Percentiles rank a stretch among this genome's conserved stretches.
These are phyloP conservation scores for Cetradonia linearis DNA, from an alignment of 495 filamentous ascomycete species.

Conservation along the genomic window DNA sequence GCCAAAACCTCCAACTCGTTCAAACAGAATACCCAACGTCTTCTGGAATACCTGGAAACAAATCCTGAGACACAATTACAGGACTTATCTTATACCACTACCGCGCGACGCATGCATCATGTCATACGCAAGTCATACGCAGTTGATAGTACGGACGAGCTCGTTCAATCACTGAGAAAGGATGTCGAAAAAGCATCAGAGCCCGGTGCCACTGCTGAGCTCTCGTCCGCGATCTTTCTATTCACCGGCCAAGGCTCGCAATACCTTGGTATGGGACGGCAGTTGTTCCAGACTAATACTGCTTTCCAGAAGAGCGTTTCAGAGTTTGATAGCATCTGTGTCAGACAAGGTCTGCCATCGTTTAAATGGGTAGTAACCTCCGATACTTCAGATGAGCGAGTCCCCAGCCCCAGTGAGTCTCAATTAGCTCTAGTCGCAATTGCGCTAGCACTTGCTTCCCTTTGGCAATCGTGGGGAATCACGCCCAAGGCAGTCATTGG, in stretches of 20 bases:
- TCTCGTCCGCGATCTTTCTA: slow-evolving; percentile 42
- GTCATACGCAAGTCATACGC: slow-evolving; percentile 32
- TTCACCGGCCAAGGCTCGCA: slow-evolving; percentile 64
- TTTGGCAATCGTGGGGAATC: slow-evolving; percentile 31
- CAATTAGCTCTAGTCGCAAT: slow-evolving; percentile 31
- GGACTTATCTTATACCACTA: slow-evolving; percentile 36
- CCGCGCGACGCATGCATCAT: slow-evolving; percentile 32
- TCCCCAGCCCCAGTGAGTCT: slow-evolving; percentile 51
- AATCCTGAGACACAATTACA: slow-evolving; percentile 26
- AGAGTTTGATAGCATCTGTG: slow-evolving; percentile 27
- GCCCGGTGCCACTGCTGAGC: slow-evolving; percentile 12
- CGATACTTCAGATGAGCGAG: slow-evolving; percentile 29
- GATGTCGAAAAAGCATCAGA: slow-evolving; percentile 12
- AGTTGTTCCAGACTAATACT: slow-evolving; percentile 26
- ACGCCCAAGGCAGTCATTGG: slow-evolving; percentile 31
- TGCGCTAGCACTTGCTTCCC: slow-evolving; percentile 30
- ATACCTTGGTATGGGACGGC: slow-evolving; percentile 31
- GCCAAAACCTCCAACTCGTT: slow-evolving; percentile 34
- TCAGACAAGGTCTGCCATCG: slow-evolving; percentile 30
- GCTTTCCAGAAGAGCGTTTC: slow-evolving; percentile 27
- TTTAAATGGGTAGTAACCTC: slow-evolving; percentile 18
- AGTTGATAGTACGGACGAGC: slow-evolving; percentile 9
- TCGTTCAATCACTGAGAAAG: slow-evolving; percentile 8
- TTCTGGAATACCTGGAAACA: slow-evolving; percentile 28
- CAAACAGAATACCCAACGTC: slow-evolving; percentile 27